Evolutionary conservation across 768 basidiomycete genomes (phyloP).

Genomic region (Chalciporus chontae): DNA sequence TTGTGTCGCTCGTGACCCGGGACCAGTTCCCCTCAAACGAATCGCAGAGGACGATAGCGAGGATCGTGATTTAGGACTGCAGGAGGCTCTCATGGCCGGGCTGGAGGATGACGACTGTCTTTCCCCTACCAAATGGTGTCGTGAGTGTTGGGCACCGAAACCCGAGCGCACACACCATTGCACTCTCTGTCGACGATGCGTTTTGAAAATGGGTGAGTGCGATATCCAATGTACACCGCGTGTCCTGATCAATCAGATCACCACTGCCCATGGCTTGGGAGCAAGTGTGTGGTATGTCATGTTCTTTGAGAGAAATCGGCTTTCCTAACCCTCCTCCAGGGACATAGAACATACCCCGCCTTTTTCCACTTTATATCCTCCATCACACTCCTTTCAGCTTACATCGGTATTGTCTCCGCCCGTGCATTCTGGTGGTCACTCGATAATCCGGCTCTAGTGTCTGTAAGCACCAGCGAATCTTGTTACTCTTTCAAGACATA

Average conservation of each 20-base stretch:
- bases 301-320: neutral
- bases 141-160: slow-evolving; percentile 75
- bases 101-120: slow-evolving; percentile 51
- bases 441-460: slow-evolving; percentile 51
- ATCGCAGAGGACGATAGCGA: slow-evolving; percentile 26
- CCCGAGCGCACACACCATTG: slow-evolving; percentile 83
- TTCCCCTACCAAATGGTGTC: slow-evolving; percentile 67
- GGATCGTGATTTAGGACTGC: slow-evolving; percentile 43
- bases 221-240: neutral
- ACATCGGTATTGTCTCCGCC: slow-evolving; percentile 53
- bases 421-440: slow-evolving; percentile 64
- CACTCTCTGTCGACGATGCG: slow-evolving; percentile 68
- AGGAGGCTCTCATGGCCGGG: slow-evolving; percentile 56
- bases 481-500: neutral
- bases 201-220: slow-evolving; percentile 77
- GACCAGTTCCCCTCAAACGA: slow-evolving; percentile 42
- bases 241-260: slow-evolving; percentile 52
- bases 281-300: slow-evolving; percentile 65
- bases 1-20: slow-evolving; percentile 72
- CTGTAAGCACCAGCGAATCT: slow-evolving; percentile 40
- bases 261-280: slow-evolving; percentile 82
- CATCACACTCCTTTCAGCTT: slow-evolving; percentile 58
- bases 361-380: slow-evolving; percentile 76
- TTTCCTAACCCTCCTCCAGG: slow-evolving; percentile 39
- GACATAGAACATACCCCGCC: slow-evolving; percentile 79